Evolutionary conservation across 805 yeast genomes (phyloP), one percentile per base, ranked within the genome.

Genomic region (Nakazawaea holstii): DNA sequence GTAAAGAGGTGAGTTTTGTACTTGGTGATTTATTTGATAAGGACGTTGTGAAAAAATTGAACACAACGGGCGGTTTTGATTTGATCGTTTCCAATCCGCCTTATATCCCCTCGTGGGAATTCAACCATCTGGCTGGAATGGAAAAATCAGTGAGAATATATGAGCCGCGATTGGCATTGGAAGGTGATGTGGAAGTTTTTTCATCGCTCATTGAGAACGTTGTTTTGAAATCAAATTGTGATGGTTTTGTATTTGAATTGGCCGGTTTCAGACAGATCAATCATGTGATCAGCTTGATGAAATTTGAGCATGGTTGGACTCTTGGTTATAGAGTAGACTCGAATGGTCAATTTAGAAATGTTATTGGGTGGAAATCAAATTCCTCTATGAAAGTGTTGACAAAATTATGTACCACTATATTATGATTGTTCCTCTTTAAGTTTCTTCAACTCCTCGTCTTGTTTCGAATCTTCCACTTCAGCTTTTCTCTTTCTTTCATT

Each of bases 1-100:
- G 17, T 44, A 55, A 29, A 35, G 41, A 3, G 10, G 59, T 52
- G 45, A 29, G 13, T 3, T 60, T 64, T 26, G 11, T 26, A 1
- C n/a, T 43, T 6, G 64, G 60, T 4, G 58, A 64, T 42, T 35
- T 64, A 4, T 45, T 59, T 14, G 41, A 51, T 14, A 26, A 31
- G 48, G 24, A 43, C 8, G 8, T 39, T 15, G 2, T 41, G 11
- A 30, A 39, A 24, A 11, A 15, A 5, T 13, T 39, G 13, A 40
- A 36, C 32, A 27, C 36, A 14, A 5, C 17, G n/a, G n/a, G n/a
- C 2, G 29, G 37, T 1, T 59, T 69, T 14, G 85, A 84, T 49
- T 46, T 92, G 2, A 59, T 94, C 0, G 74, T 83, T 0, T 79
- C 96, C n/a, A 92, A 92, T 55, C 99, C 99, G 0, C 99, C 99